Evolutionary conservation across 768 basidiomycete species (phyloP), one percentile per base, ranked within the genome.

Genomic region (Rhodotorula paludigena): DNA sequence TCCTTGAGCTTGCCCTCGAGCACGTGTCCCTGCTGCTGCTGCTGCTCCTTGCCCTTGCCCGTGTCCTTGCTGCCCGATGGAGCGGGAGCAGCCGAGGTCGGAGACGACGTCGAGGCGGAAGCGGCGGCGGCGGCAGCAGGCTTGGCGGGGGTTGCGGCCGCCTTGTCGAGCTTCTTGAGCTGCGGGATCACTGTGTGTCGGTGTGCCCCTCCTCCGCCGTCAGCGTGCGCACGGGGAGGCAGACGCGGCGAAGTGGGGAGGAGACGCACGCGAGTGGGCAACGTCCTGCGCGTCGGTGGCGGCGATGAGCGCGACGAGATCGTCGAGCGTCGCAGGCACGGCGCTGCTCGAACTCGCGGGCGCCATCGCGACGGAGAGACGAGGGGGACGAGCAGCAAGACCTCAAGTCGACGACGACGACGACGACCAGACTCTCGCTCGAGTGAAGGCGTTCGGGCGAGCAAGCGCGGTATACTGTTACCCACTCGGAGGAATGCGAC

Each of bases 1-100:
- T 82, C 81, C 0, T 82, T 76, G 12, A 88, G 75, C 25, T 5
- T 12, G 2, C 58, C 57, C 10, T 60, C 55, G 33, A 71, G 54
- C 12, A 71, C 10, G 28, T 51, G 33, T 6, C 30, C 30, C 25
- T n/a, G 8, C 12, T 14, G 14, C 44, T 14, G 16, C 44, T 45
- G 44, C 15, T 8, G 16, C 44, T 14, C 8, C 11, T 8, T 23
- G 8, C 16, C 21, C 44, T 14, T 45, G 14, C 8, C 25, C 44
- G 44, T 11, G 41, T 20, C 41, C 12, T 11, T 42, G 41, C 12
- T 20, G 41, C 41, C 41, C 20, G 12, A 11, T 20, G 11, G 41
- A 87, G 38, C 84, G 16, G 30, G 16, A 32, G 1, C 10, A 32
- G 5, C 7, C 63, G 38, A 3, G 33, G 36, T 5, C n/a, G 1